These are phyloP conservation scores for Leccinum truebloodii DNA, from an alignment of 768 basidiomycete genomes.

Conservation along the genomic window DNA sequence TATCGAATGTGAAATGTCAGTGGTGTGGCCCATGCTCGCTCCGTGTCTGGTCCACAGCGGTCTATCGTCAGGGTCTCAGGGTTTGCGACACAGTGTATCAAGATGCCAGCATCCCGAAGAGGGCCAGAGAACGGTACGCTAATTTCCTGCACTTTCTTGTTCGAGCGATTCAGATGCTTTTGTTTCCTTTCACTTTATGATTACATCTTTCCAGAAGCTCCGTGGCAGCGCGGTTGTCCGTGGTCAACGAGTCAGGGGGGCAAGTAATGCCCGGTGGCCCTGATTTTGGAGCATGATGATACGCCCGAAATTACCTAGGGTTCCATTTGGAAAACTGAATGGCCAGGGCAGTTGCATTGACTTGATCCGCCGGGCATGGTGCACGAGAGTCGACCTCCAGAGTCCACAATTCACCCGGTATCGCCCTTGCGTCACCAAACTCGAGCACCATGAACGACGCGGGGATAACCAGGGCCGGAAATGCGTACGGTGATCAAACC, in stretches of 20 bases:
- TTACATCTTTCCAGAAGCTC: not conserved
- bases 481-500: not conserved
- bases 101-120: not conserved
- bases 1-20: no score
- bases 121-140: not conserved
- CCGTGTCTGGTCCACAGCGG: no score
- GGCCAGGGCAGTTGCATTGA: no score
- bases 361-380: no score
- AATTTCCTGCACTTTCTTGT: not conserved
- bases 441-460: not conserved
- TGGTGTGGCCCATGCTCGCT: no score
- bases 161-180: not conserved
- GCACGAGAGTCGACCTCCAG: no score
- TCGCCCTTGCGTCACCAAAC: not conserved
- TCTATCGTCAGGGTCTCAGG: no score
- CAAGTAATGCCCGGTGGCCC: no score
- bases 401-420: no score
- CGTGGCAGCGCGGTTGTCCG: not conserved
- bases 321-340: no score
- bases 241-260: not conserved
- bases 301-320: no score
- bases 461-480: not conserved
- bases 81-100: no score
- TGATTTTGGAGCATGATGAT: not conserved
- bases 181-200: not conserved